A percentile compares a stretch with the other conserved stretches of the same genome.
Conservation (phyloP, 495 filamentous ascomycete species). For the Parachaetomium inaequale region DNA sequence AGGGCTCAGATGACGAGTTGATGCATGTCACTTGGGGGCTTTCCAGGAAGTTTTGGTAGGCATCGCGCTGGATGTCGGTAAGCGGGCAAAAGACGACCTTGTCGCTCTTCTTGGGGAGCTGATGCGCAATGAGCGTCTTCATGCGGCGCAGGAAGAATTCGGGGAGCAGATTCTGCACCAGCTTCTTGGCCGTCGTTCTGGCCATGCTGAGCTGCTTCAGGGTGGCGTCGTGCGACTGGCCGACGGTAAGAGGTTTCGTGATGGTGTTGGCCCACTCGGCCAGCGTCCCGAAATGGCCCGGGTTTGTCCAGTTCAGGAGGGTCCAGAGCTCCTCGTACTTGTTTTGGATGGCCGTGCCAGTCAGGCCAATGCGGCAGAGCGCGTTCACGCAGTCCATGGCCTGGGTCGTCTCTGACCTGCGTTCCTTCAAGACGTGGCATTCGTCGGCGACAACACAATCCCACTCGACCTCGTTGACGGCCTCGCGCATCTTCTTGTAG, state of each 20-base stretch:
- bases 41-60: constrained; percentile 77
- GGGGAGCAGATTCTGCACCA: constrained; percentile 85
- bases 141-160: constrained; percentile 89
- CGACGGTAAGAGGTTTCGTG: constrained; percentile 72
- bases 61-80: constrained; percentile 74
- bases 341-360: constrained; percentile 96
- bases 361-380: constrained; percentile 88
- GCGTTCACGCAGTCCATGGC: constrained; percentile 91
- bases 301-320: constrained; percentile 94
- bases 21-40: constrained; percentile 70
- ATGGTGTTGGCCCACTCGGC: constrained; percentile 75
- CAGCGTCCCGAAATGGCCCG: constrained; percentile 76
- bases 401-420: constrained; percentile 69
- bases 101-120: constrained; percentile 94
- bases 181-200: constrained; percentile 75
- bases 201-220: constrained; percentile 74
- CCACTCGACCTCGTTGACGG: constrained; percentile 85
- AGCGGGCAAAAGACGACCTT: constrained; percentile 93
- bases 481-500: constrained; percentile 69
- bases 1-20: constrained; percentile 59
- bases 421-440: constrained; percentile 88
- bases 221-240: constrained; percentile 90
- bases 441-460: constrained; percentile 97
- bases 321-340: constrained; percentile 98
- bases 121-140: constrained; percentile 88